Evolutionary conservation across 1,139 yeast genomes (phyloP).

Genomic region (Hansenula lynferdii): DNA sequence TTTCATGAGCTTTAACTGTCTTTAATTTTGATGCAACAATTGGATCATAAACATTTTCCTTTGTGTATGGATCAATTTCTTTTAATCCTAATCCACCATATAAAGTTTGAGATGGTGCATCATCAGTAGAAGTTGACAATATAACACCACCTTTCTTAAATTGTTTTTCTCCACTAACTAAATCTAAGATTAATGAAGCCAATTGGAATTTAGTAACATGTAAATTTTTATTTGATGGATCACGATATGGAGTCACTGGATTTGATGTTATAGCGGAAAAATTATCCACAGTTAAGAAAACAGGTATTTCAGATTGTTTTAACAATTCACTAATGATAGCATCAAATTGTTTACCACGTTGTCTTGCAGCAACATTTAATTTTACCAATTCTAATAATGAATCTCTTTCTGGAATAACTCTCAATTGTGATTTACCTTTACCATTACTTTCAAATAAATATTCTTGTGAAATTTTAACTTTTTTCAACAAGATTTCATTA

Average conservation of each 20-base stretch:
- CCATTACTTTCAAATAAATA: constrained; percentile 29
- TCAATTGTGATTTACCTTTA: constrained; percentile 31
- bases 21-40: constrained; percentile 43
- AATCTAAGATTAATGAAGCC: constrained; percentile 53
- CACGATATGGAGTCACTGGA: constrained; percentile 57
- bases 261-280: constrained; percentile 58
- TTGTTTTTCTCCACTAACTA: constrained; percentile 47
- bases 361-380: constrained; percentile 29
- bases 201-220: constrained; percentile 63
- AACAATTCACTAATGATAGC: constrained; percentile 52
- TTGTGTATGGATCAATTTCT: constrained; percentile 55
- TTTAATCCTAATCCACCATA: constrained; percentile 53
- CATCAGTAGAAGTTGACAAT: constrained; percentile 53
- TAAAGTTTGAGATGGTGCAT: constrained; percentile 47
- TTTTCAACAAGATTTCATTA: constrained; percentile 46
- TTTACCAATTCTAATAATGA: constrained; percentile 39
- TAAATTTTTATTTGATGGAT: constrained; percentile 51
- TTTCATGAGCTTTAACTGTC: constrained; percentile 41
- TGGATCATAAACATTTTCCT: constrained; percentile 46
- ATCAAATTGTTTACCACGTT: constrained; percentile 40
- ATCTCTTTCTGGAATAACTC: constrained; percentile 34
- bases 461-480: constrained; percentile 46
- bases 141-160: constrained; percentile 62
- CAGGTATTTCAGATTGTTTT: constrained; percentile 41
- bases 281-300: constrained; percentile 70